phyloP scores from a whole-genome alignment of 163 green algal genomes.

The Prototheca wickerhamii region DNA sequence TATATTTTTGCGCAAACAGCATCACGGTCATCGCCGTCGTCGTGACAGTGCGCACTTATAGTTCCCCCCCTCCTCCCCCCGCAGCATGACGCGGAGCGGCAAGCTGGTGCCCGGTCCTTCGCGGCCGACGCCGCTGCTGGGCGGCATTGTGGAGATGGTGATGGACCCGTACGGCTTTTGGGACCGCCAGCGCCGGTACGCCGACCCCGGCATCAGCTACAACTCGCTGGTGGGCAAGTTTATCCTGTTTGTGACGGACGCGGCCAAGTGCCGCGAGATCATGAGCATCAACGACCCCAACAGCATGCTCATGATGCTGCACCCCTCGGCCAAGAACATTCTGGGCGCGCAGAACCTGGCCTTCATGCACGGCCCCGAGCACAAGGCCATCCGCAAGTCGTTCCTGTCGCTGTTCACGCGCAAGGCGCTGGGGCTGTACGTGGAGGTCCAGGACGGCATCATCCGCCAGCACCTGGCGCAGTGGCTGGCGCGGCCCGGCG shows the following conservation, averaged over 20 bases:
- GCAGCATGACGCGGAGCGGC: conserved; percentile 13
- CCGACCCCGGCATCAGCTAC: conserved; percentile 39
- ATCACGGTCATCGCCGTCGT: neutral
- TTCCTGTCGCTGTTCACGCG: conserved; percentile 84
- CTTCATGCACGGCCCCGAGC: conserved; percentile 68
- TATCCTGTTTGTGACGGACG: conserved; percentile 74
- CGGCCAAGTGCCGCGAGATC: conserved; percentile 46
- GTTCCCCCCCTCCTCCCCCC: neutral
- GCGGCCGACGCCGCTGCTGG: conserved; percentile 54
- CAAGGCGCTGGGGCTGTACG: conserved; percentile 69
- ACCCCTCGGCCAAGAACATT: conserved; percentile 69
- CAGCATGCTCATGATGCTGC: conserved; percentile 45
- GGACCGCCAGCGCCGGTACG: conserved; percentile 57
- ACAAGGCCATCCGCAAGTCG: conserved; percentile 60
- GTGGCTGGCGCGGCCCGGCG: conserved; percentile 31
- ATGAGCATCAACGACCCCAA: conserved; percentile 23
- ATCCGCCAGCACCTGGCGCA: conserved; percentile 41
- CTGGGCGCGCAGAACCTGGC: conserved; percentile 75
- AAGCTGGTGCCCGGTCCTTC: conserved; percentile 44
- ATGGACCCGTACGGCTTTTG: conserved; percentile 77
- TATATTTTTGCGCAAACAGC: neutral
- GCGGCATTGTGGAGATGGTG: conserved; percentile 72
- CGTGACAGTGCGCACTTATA: neutral
- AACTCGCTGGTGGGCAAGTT: conserved; percentile 70
- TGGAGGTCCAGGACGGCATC: conserved; percentile 65